Conservation (phyloP, 768 basidiomycete genomes). For the Cubamyces sp. region DNA sequence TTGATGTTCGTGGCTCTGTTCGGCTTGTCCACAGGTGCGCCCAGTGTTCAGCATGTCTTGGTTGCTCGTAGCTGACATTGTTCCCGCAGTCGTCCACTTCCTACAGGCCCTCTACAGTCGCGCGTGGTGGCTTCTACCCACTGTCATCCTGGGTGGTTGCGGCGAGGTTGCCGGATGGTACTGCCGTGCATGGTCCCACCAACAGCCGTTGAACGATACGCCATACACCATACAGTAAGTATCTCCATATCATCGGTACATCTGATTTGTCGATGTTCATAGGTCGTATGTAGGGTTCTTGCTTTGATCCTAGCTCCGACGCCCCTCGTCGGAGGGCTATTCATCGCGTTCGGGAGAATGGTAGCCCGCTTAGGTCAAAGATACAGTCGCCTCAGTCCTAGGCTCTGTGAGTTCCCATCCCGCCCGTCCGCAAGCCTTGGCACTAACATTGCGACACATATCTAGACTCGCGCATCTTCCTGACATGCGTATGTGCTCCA, state of each 20-base stretch:
- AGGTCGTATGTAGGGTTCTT: slow-evolving; percentile 34
- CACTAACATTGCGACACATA: too few relatives aligned
- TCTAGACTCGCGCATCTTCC: slow-evolving; percentile 1
- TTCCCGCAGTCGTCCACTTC: slow-evolving; percentile 30
- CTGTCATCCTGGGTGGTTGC: slow-evolving; percentile 34
- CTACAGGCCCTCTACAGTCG: slow-evolving; percentile 35
- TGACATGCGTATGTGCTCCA: not conserved
- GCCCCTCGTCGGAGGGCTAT: slow-evolving; percentile 4
- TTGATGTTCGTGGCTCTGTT: not conserved
- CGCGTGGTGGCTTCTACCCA: slow-evolving; percentile 41
- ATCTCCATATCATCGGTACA: too few relatives aligned
- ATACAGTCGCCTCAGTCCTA: slow-evolving; percentile 6
- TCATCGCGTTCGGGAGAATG: slow-evolving; percentile 5
- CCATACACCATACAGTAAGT: slow-evolving; percentile 45
- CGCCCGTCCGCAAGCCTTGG: not conserved
- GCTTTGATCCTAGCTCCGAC: slow-evolving; percentile 27
- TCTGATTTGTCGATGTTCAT: too few relatives aligned
- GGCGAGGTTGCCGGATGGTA: slow-evolving; percentile 44
- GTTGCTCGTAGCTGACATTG: not conserved
- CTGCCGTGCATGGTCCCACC: slow-evolving; percentile 39
- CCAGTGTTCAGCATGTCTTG: not conserved
- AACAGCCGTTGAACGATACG: slow-evolving; percentile 28
- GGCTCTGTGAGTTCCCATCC: not conserved
- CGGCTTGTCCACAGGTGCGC: not conserved
- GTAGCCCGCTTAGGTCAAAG: not conserved